A percentile compares a stretch with the other conserved stretches of the same genome.
Evolutionary conservation across 2,329 filamentous ascomycete species (phyloP).

Genomic region (Talaromyces atroroseus): DNA sequence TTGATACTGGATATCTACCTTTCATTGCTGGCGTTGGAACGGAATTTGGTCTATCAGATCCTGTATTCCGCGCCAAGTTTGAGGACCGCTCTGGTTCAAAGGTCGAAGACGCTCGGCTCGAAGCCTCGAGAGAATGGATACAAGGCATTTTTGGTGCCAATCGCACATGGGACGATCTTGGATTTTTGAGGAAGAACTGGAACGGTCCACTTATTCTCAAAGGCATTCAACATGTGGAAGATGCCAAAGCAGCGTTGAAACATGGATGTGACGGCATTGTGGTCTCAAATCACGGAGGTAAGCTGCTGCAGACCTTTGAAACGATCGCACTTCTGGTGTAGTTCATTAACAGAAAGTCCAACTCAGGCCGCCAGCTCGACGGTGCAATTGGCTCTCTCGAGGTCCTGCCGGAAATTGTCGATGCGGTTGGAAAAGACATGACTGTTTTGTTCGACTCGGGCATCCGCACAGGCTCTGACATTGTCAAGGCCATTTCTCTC

Average conservation of each 20-base stretch:
- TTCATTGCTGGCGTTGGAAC: constrained; percentile 57
- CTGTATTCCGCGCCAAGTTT: constrained; percentile 57
- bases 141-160: constrained; percentile 44
- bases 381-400: constrained; percentile 42
- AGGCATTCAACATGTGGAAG: constrained; percentile 12
- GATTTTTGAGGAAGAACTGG: constrained; percentile 56
- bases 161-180: constrained; percentile 58
- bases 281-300: constrained; percentile 40
- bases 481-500: constrained; percentile 14
- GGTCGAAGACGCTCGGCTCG: constrained; percentile 44
- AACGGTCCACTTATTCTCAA: constrained; percentile 38
- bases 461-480: constrained; percentile 12
- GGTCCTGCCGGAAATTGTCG: constrained; percentile 53
- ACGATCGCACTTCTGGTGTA: constrained; percentile 45
- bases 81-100: constrained; percentile 43
- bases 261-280: constrained; percentile 23
- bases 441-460: constrained; percentile 12
- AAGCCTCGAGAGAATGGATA: constrained; percentile 52
- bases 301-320: constrained; percentile 30
- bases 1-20: constrained; percentile 52
- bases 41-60: constrained; percentile 60
- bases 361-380: constrained; percentile 37
- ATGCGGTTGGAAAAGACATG: constrained; percentile 12
- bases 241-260: constrained; percentile 9
- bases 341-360: constrained; percentile 46